Percentiles rank a stretch among this genome's conserved stretches.
Conservation (phyloP, 805 yeast species). For the Candida sithepensis region DNA sequence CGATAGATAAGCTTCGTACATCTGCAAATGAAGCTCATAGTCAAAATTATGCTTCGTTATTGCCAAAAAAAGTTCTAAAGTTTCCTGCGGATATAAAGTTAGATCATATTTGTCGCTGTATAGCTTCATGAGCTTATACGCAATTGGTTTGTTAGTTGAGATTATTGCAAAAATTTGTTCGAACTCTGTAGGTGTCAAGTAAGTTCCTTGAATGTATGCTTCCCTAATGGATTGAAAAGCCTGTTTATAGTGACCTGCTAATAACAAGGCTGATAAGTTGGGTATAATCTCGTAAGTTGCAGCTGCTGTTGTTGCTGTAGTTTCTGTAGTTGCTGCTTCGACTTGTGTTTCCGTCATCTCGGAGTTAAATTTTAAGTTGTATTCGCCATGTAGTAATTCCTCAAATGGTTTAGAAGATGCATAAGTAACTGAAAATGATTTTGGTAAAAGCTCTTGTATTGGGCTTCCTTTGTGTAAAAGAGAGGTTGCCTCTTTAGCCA, state of each 20-base stretch:
- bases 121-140: slow-evolving; percentile 16
- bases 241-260: not conserved
- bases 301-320: not conserved
- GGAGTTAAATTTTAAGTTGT: not conserved
- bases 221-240: slow-evolving; percentile 6
- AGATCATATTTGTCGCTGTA: slow-evolving; percentile 18
- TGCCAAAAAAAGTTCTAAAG: slow-evolving; percentile 7
- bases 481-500: not conserved
- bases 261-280: slow-evolving; percentile 1
- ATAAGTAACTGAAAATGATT: not conserved
- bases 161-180: slow-evolving; percentile 19
- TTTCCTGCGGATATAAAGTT: slow-evolving; percentile 8
- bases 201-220: slow-evolving; percentile 3
- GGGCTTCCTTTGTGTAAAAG: not conserved
- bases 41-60: slow-evolving; percentile 17
- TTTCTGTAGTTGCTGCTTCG: not conserved
- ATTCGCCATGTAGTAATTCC: not conserved
- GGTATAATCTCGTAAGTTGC: slow-evolving; percentile 2
- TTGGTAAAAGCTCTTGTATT: not conserved
- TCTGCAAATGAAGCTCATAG: slow-evolving; percentile 5
- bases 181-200: slow-evolving; percentile 22
- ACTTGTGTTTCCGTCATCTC: not conserved
- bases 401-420: not conserved
- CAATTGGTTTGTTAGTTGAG: slow-evolving; percentile 11
- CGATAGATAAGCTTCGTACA: slow-evolving; percentile 6